These are phyloP conservation scores for Rhododendron vialii DNA, from an alignment of 148 eudicot species.

Conservation along the genomic window DNA sequence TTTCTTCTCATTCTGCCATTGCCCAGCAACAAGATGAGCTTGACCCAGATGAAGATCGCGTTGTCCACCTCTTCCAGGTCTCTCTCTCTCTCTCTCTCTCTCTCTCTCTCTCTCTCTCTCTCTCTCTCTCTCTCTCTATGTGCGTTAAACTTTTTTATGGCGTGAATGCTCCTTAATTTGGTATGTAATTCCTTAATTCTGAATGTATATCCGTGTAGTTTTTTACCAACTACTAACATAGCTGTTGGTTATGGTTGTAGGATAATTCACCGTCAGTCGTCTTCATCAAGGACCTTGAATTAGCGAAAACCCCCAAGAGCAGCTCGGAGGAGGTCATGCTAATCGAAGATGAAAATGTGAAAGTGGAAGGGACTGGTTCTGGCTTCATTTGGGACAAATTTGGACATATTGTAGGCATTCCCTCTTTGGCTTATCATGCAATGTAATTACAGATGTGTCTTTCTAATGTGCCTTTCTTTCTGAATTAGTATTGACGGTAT, in stretches of 20 bases:
- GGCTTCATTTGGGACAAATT: slow-evolving; percentile 96
- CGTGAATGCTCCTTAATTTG: neutral
- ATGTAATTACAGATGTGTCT: neutral
- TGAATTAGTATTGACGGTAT: neutral
- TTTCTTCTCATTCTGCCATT: slow-evolving; percentile 21
- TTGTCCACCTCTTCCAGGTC: slow-evolving; percentile 69
- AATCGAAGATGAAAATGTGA: slow-evolving; percentile 52
- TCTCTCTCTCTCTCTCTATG: neutral
- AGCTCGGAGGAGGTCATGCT: slow-evolving; percentile 31
- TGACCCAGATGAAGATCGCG: slow-evolving; percentile 47
- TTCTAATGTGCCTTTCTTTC: neutral
- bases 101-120: no score
- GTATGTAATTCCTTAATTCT: neutral
- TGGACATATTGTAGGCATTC: slow-evolving; percentile 82
- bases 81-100: no score
- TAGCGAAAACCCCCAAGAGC: slow-evolving; percentile 40
- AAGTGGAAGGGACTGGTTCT: slow-evolving; percentile 92
- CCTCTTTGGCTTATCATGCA: neutral
- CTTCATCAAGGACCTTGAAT: slow-evolving; percentile 63
- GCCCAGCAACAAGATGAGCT: slow-evolving; percentile 52
- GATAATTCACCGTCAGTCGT: slow-evolving; percentile 85
- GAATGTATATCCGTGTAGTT: neutral
- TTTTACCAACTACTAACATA: neutral
- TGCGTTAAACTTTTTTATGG: neutral
- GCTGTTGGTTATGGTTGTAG: slow-evolving; percentile 29